Base-by-base conservation (phyloP, 495 filamentous ascomycete genomes). In the Tuber aestivum region DNA sequence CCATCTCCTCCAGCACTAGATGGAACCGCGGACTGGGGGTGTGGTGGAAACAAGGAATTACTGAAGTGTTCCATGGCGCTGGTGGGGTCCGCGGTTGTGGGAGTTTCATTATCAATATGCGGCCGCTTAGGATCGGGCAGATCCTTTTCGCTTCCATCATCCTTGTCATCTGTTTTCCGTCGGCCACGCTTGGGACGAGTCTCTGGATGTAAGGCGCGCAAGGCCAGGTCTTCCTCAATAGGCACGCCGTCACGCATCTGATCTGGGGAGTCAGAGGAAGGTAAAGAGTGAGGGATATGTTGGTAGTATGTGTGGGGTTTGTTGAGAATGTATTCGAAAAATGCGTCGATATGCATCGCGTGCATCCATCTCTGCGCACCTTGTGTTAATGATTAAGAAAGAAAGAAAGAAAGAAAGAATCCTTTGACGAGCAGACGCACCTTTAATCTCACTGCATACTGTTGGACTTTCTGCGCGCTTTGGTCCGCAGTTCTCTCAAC, bases 261-360 rank as follows among this genome's bases (percentile, higher is more conserved):
- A 27, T 92, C 89, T 1, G 91, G 90, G 21, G 90, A 87, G 27
- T 71, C 45, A 27, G 76, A 72, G 16, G 78, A 71, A 4, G 77
- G 72, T 27, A 76, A 27, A 65, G 56, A 65, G 37, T 86, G 85
- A 8, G 95, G 95, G 16, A 97, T 89, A 73, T 97, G 90, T 32
- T 90, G 92, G 85, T 92, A 97, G 83, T 99, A 99, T 0, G 87
- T 78, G 84, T 97, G 94, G 23, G 88, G 87, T 73, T 95, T 94
- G 45, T 90, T 89, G 45, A 94, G 87, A 18, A 95, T 89, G 82
- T 93, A 97, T 81, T 97, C 94, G 83, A 97, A 97, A 83, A 97
- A 99, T 27, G 94, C 92, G 87, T 97, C 94, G 35, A 99, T 89
- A 82, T 97, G 95, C 93, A 97, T 97, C 1, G 95, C 95, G 81